Base-by-base conservation (phyloP, 305 asterid species). In the Rubia balearica region DNA sequence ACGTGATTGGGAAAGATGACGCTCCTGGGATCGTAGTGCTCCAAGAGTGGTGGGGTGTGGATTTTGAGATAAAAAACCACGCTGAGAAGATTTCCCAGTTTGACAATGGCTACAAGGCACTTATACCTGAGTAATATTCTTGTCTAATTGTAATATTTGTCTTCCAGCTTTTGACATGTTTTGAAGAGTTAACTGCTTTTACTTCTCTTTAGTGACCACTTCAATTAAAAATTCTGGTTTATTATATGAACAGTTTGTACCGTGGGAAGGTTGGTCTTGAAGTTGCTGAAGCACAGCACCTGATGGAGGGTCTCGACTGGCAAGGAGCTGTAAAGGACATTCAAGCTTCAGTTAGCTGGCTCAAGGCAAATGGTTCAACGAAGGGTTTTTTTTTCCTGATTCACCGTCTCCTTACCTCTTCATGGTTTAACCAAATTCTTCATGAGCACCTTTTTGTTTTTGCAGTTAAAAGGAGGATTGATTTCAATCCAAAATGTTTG, bases 41-140 rank as follows among this genome's bases (percentile, higher is more conserved):
- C 72, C 98, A 93, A 65, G 98, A 93, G 76, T 93, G 97, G 98
- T 93, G 97, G 96, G 98, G 97, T 70, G 93, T 93, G 64, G 98
- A 93, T 79, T 93, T 79, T 78, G 97, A 93, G 90, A 85, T 93
- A 66, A 93, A 91, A 84, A 93, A 93, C 85, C 97, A 93, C 30
- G 98, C 98, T 11, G 79, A 83, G 81, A 93, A 85, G 73, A 89
- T 93, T 73, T 81, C 95, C 60, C 90, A 87, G 80, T 88, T 93
- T 69, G 91, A 83, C 75, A 73, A 81, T 6, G 98, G 98, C 72
- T 93, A 87, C 67, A 93, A 86, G 79, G 85, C 97, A 55, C 85
- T 93, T 68, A 93, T 93, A 72, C 97, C 98, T 1, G 98, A 93
- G 98, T 93, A 88, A 82, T 93, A 82, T 74, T 11, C 55, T 71